These are phyloP conservation scores for Globisporangium paroecandrum DNA, from an alignment of 352 stramenopile species.

Conservation along the genomic window DNA sequence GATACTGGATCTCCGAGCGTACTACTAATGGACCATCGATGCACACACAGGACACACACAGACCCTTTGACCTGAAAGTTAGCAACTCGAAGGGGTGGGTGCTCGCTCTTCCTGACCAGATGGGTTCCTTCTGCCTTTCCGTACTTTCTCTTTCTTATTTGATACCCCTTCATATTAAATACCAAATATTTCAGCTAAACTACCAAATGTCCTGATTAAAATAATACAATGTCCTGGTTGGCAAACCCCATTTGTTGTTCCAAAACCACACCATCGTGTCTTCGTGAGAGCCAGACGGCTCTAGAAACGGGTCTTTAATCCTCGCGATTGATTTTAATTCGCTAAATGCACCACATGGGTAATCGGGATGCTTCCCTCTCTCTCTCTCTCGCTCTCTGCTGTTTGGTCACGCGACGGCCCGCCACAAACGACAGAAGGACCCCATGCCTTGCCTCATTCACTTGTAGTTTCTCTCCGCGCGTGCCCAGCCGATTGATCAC, in stretches of 20 bases:
- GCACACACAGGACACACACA: no score
- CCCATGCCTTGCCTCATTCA: background rate
- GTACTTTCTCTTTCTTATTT: background rate
- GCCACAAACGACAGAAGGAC: background rate
- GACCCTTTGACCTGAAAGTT: no score
- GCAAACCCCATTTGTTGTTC: background rate
- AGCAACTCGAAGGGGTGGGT: no score
- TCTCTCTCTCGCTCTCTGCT: background rate
- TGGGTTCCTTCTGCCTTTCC: background rate
- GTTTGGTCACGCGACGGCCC: background rate
- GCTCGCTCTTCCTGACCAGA: slow-evolving; percentile 1
- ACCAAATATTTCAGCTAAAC: no score
- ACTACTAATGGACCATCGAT: no score
- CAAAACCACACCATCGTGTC: background rate
- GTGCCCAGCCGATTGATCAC: background rate
- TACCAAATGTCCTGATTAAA: background rate
- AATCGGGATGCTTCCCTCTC: background rate
- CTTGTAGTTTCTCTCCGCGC: background rate
- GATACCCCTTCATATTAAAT: background rate
- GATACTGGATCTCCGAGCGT: no score
- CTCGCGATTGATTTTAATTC: slow-evolving; percentile 3
- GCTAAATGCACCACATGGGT: background rate
- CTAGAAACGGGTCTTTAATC: background rate
- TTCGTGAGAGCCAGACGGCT: slow-evolving; percentile 1
- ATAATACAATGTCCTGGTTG: background rate